Evolutionary conservation across 1,284 basidiomycete genomes (phyloP).

Genomic region (Cronartium quercuum): DNA sequence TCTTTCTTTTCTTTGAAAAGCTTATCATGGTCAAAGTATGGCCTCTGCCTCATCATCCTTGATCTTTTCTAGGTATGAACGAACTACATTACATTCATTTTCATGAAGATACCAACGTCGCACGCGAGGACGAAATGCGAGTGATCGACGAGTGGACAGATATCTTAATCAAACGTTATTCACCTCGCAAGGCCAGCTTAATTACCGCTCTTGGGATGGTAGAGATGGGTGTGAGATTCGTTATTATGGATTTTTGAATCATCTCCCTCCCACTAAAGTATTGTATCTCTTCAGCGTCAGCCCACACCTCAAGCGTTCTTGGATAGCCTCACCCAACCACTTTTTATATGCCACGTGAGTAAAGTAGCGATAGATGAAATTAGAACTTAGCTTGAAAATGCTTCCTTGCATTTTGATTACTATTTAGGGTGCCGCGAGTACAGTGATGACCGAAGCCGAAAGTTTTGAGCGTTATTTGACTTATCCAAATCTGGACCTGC

Average conservation of each 20-base stretch:
- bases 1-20: too few species aligned
- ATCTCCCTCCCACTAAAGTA: neutral
- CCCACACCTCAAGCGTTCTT: neutral
- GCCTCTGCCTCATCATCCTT: neutral
- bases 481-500: neutral
- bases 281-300: neutral
- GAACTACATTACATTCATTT: neutral
- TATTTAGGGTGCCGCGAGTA: neutral
- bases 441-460: neutral
- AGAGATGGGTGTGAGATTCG: neutral
- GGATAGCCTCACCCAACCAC: neutral
- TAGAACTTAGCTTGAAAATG: too few species aligned
- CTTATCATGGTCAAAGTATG: too few species aligned
- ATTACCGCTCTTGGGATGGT: neutral
- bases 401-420: neutral
- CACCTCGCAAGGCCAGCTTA: neutral
- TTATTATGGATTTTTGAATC: neutral
- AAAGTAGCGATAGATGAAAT: neutral
- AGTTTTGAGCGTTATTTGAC: neutral
- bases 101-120: neutral
- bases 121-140: neutral
- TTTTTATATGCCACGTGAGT: neutral
- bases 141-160: neutral
- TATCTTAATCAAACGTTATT: neutral
- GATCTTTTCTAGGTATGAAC: neutral